Conservation (phyloP, 1,284 basidiomycete genomes). For the Tetrapyrgos nigripes region DNA sequence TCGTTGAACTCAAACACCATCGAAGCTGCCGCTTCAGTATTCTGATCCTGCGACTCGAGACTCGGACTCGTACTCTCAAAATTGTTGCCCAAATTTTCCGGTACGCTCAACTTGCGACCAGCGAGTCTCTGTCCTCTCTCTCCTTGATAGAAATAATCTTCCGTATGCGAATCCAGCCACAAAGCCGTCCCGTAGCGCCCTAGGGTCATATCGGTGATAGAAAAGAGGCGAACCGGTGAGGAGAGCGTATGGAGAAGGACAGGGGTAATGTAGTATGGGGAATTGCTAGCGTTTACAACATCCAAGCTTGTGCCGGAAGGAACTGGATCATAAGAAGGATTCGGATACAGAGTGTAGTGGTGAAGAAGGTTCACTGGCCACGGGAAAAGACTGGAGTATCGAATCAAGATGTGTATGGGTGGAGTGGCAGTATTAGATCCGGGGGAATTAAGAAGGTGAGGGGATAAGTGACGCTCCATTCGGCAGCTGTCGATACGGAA, state of each 20-base stretch:
- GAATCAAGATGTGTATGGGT: conserved; percentile 58
- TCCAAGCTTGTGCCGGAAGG: not conserved
- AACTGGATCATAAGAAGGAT: conserved; percentile 40
- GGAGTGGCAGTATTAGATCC: conserved; percentile 12
- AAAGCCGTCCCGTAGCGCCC: conserved; percentile 67
- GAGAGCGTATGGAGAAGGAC: conserved; percentile 48
- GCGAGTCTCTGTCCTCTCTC: conserved; percentile 66
- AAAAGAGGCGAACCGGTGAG: conserved; percentile 65
- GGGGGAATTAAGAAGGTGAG: conserved; percentile 9
- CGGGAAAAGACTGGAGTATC: conserved; percentile 65
- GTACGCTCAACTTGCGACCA: conserved; percentile 40
- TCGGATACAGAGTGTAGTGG: conserved; percentile 58
- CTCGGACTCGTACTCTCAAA: conserved; percentile 13
- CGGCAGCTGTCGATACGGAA: conserved; percentile 61
- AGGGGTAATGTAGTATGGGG: conserved; percentile 54
- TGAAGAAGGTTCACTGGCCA: conserved; percentile 75
- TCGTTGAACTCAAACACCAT: conserved; percentile 53
- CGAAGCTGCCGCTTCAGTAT: conserved; percentile 35
- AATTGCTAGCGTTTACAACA: conserved; percentile 38
- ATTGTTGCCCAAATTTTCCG: conserved; percentile 12
- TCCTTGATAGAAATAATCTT: conserved; percentile 50
- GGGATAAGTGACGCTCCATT: conserved; percentile 35
- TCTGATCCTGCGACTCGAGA: conserved; percentile 22
- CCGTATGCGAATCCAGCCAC: conserved; percentile 68
- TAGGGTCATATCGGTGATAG: conserved; percentile 57